Evolutionary conservation across 2,329 filamentous ascomycete genomes (phyloP).

Genomic region (Penicillium palitans): DNA sequence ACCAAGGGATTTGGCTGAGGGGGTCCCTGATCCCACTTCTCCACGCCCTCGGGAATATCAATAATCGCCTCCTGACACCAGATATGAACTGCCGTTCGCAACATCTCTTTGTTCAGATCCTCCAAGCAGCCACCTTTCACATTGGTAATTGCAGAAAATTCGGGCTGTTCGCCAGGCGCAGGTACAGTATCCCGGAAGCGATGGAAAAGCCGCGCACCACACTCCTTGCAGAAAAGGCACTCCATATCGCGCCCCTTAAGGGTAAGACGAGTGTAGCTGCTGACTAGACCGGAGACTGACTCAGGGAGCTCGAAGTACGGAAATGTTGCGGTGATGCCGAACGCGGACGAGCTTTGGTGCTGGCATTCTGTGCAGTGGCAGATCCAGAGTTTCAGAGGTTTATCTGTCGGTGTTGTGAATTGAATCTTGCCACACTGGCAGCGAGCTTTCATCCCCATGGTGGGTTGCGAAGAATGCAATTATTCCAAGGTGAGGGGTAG

Average conservation of each 20-base stretch:
- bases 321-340: constrained; percentile 69
- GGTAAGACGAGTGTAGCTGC: constrained; percentile 54
- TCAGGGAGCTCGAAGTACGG: constrained; percentile 62
- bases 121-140: constrained; percentile 69
- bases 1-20: constrained; percentile 10
- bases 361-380: constrained; percentile 70
- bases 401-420: constrained; percentile 62
- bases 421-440: constrained; percentile 66
- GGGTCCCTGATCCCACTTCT: constrained; percentile 57
- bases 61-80: constrained; percentile 69
- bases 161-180: constrained; percentile 55
- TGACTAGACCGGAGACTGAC: constrained; percentile 18
- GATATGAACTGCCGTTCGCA: constrained; percentile 63
- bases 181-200: constrained; percentile 31
- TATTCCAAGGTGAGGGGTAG: not conserved
- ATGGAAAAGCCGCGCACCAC: constrained; percentile 67
- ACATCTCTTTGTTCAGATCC: constrained; percentile 60
- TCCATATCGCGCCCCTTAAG: constrained; percentile 58
- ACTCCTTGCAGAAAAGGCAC: constrained; percentile 67
- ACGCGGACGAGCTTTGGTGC: constrained; percentile 65
- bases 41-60: constrained; percentile 65
- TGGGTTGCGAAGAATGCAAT: not conserved
- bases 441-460: constrained; percentile 54
- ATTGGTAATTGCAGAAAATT: constrained; percentile 51
- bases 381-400: constrained; percentile 66